phyloP scores from a whole-genome alignment of 1,284 basidiomycete genomes.

The Trametes sp. region DNA sequence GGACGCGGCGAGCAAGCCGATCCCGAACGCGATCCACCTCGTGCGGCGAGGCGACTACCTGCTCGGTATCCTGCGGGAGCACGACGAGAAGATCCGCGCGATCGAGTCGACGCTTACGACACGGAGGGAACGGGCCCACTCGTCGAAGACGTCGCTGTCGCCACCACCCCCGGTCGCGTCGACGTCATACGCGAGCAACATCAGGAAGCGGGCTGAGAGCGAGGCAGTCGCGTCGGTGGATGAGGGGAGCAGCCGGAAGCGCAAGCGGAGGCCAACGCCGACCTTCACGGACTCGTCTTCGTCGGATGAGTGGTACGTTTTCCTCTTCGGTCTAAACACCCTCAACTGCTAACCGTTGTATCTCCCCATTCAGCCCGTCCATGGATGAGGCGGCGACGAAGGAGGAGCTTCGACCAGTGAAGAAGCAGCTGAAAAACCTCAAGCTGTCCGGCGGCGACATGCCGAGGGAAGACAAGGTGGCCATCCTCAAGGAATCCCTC shows the following conservation, averaged over 20 bases:
- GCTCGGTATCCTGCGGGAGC: slow-evolving; percentile 87
- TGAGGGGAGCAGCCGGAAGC: slow-evolving; percentile 72
- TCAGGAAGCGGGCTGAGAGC: slow-evolving; percentile 81
- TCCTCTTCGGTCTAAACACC: slow-evolving; percentile 13
- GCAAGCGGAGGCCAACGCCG: slow-evolving; percentile 88
- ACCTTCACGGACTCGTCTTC: slow-evolving; percentile 92
- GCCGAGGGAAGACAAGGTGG: slow-evolving; percentile 93
- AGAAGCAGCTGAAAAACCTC: slow-evolving; percentile 96
- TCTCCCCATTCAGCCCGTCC: slow-evolving; percentile 66
- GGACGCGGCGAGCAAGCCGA: slow-evolving; percentile 80
- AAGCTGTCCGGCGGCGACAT: slow-evolving; percentile 93
- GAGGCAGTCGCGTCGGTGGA: slow-evolving; percentile 83
- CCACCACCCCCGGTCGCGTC: slow-evolving; percentile 78
- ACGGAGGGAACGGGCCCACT: slow-evolving; percentile 57
- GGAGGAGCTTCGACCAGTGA: slow-evolving; percentile 95
- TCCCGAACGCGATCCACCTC: slow-evolving; percentile 96
- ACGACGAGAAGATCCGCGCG: slow-evolving; percentile 90
- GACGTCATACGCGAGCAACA: slow-evolving; percentile 62
- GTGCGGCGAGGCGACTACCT: slow-evolving; percentile 97
- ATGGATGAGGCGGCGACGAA: slow-evolving; percentile 98
- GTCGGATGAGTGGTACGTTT: slow-evolving; percentile 83
- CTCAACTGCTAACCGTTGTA: slow-evolving; percentile 7
- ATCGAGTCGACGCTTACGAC: slow-evolving; percentile 76
- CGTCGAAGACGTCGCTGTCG: slow-evolving; percentile 65
- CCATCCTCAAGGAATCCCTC: slow-evolving; percentile 94